These are phyloP conservation scores for Scolecobasidium constrictum DNA, from an alignment of 2,329 filamentous ascomycete genomes.

Conservation along the genomic window DNA sequence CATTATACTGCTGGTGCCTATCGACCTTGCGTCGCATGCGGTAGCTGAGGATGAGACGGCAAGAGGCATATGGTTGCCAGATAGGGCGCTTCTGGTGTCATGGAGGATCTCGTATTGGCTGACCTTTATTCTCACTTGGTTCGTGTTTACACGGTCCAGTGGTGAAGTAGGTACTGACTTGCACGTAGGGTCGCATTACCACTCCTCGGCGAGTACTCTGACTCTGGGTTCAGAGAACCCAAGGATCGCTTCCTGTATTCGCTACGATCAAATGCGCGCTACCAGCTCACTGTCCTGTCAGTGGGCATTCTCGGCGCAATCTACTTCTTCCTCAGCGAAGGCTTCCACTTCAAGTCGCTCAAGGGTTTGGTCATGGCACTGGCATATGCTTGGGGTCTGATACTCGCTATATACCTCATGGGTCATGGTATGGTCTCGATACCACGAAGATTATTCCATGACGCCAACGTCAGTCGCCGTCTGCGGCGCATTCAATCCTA, in stretches of 20 bases:
- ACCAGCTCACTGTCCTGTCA: slow-evolving; percentile 69
- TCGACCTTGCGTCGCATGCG: slow-evolving; percentile 84
- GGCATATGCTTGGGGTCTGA: slow-evolving; percentile 85
- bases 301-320: slow-evolving; percentile 61
- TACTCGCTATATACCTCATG: slow-evolving; percentile 94
- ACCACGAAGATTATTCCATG: slow-evolving; percentile 68
- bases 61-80: slow-evolving; percentile 78
- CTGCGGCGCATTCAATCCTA: slow-evolving; percentile 65
- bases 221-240: slow-evolving; percentile 84
- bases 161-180: background rate
- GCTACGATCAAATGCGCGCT: slow-evolving; percentile 75
- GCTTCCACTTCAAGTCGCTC: slow-evolving; percentile 59
- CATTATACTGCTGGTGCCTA: slow-evolving; percentile 84
- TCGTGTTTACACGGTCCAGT: slow-evolving; percentile 18
- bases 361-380: slow-evolving; percentile 86
- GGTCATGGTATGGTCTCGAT: slow-evolving; percentile 91
- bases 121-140: slow-evolving; percentile 92
- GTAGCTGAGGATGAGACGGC: slow-evolving; percentile 58
- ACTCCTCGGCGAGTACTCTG: slow-evolving; percentile 85
- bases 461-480: slow-evolving; percentile 64
- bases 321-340: slow-evolving; percentile 74
- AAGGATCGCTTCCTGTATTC: slow-evolving; percentile 75
- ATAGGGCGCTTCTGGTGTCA: slow-evolving; percentile 66
- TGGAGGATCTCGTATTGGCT: slow-evolving; percentile 98
- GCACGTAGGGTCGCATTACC: slow-evolving; percentile 69